Evolutionary conservation across 2,329 filamentous ascomycete species (phyloP).

Genomic region (Calonectria leucothoes): DNA sequence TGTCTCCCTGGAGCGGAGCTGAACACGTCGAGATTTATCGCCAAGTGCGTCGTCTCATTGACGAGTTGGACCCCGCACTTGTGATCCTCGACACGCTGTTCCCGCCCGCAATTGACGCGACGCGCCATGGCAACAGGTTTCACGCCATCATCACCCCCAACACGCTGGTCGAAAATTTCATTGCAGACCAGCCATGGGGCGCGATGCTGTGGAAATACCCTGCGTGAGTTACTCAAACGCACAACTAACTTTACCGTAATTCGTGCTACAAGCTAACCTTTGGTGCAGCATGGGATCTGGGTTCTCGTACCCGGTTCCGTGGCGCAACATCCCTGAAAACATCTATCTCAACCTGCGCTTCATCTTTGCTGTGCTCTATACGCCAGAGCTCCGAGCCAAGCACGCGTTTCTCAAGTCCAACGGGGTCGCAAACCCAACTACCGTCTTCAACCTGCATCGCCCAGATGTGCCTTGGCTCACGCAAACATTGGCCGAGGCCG

Average conservation of each 20-base stretch:
- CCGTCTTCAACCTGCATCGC: conserved; percentile 35
- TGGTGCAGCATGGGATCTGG: conserved; percentile 52
- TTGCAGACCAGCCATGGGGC: conserved; percentile 26
- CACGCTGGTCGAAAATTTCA: conserved; percentile 43
- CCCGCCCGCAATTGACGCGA: conserved; percentile 40
- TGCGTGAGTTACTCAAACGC: conserved; percentile 18
- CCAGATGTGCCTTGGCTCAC: conserved; percentile 40
- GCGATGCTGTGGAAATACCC: conserved; percentile 39
- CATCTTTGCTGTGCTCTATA: conserved; percentile 28
- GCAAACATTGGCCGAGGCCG: conserved; percentile 38
- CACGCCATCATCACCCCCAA: conserved; percentile 58
- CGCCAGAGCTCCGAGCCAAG: conserved; percentile 25
- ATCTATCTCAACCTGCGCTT: conserved; percentile 41
- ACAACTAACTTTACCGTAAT: background rate
- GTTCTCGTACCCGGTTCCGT: conserved; percentile 58
- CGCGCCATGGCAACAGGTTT: conserved; percentile 36
- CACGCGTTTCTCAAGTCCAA: conserved; percentile 48
- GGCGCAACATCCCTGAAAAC: conserved; percentile 54
- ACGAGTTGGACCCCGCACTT: conserved; percentile 46
- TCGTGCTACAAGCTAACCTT: too few relatives aligned
- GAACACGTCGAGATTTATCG: conserved; percentile 44
- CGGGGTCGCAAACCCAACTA: conserved; percentile 39
- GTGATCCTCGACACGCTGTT: conserved; percentile 49
- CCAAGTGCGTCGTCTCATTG: conserved; percentile 40
- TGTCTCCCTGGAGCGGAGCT: conserved; percentile 45